phyloP scores from a whole-genome alignment of 345 rosid species.

The Atalantia buxifolia region DNA sequence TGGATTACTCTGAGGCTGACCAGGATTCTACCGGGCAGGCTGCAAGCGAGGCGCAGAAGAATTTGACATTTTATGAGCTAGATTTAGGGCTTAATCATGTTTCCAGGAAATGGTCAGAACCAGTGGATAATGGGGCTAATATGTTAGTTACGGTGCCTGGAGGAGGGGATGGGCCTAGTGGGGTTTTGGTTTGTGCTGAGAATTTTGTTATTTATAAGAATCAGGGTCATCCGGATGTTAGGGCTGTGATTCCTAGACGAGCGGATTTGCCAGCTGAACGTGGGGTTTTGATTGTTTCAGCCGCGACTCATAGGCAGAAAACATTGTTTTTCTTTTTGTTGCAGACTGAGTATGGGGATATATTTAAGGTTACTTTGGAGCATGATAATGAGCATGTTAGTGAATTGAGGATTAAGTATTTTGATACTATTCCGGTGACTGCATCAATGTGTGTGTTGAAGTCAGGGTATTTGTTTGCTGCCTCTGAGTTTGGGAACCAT shows the following conservation, averaged over 20 bases:
- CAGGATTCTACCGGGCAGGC: constrained; percentile 88
- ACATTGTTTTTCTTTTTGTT: constrained; percentile 85
- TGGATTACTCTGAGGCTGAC: constrained; percentile 95
- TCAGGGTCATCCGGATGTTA: constrained; percentile 85
- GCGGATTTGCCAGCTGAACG: constrained; percentile 88
- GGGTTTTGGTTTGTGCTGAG: constrained; percentile 92
- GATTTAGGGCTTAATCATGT: constrained; percentile 97
- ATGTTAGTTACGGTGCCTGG: constrained; percentile 99
- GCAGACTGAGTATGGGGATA: constrained; percentile 95
- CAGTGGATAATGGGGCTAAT: constrained; percentile 95
- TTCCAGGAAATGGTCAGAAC: constrained; percentile 93
- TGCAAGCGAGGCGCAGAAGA: constrained; percentile 92
- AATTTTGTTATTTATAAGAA: constrained; percentile 97
- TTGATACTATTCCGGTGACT: constrained; percentile 89
- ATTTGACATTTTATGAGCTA: constrained; percentile 88
- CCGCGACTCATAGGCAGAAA: constrained; percentile 86
- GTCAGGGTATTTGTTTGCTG: constrained; percentile 82
- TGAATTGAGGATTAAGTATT: constrained; percentile 90
- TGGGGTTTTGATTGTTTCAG: constrained; percentile 91
- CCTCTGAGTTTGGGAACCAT: constrained; percentile 97
- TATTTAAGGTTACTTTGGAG: constrained; percentile 85
- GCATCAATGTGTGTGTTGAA: constrained; percentile 87
- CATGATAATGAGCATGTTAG: constrained; percentile 65
- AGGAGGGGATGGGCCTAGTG: constrained; percentile 95
- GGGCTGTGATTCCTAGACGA: constrained; percentile 94